Percentiles rank a stretch among this genome's conserved stretches.
Conservation (phyloP, 306 rosid species). For the Hippophae gyantsensis region DNA sequence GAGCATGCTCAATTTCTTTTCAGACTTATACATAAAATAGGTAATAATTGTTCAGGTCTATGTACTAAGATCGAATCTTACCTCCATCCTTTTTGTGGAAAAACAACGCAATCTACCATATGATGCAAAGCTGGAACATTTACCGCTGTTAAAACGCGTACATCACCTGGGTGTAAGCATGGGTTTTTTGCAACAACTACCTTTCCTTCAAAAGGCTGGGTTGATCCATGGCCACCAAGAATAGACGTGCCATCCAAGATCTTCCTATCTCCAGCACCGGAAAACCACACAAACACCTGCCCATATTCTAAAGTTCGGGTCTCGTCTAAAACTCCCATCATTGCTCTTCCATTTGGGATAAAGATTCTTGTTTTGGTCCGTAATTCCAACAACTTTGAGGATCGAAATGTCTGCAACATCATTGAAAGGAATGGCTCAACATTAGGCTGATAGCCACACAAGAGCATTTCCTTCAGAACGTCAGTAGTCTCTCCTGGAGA, state of each 20-base stretch:
- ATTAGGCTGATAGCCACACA: constrained; percentile 67
- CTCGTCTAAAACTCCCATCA: constrained; percentile 97
- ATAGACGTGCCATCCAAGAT: constrained; percentile 15
- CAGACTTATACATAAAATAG: neutral
- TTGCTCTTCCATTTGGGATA: constrained; percentile 69
- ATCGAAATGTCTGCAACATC: constrained; percentile 79
- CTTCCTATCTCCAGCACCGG: constrained; percentile 22
- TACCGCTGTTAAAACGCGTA: constrained; percentile 67
- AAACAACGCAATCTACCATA: constrained; percentile 78
- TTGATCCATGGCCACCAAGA: constrained; percentile 2
- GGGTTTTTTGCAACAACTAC: constrained; percentile 79
- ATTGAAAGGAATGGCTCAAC: constrained; percentile 73
- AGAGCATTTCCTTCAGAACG: constrained; percentile 63
- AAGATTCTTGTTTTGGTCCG: constrained; percentile 52
- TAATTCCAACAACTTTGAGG: constrained; percentile 61
- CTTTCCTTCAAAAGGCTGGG: constrained; percentile 4
- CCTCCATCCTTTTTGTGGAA: constrained; percentile 72
- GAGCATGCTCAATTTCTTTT: too few relatives aligned
- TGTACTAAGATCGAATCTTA: constrained; percentile 15
- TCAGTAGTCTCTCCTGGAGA: constrained; percentile 65
- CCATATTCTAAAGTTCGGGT: constrained; percentile 66
- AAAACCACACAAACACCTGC: constrained; percentile 64
- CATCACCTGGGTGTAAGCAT: constrained; percentile 76
- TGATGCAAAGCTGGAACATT: constrained; percentile 58
- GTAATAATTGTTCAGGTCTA: neutral